Conservation (phyloP, 441 rosid species). For the Brassica balearica region DNA sequence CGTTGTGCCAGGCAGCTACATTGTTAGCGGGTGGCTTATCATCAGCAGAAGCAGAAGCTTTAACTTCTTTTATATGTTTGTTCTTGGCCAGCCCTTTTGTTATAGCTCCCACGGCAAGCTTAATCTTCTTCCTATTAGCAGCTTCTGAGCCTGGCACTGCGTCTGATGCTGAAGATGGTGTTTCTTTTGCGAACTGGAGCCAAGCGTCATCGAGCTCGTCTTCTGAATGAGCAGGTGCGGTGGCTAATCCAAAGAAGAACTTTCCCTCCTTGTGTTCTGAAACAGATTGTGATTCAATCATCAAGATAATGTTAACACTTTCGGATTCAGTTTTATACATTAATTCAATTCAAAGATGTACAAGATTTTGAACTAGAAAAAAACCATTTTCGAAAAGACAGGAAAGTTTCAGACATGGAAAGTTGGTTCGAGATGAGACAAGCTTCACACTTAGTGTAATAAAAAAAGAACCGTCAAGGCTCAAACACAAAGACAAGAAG, state of each 20-base stretch:
- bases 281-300: constrained; percentile 15
- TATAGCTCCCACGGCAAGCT: constrained; percentile 90
- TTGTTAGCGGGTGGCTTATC: constrained; percentile 63
- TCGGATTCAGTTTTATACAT: background rate
- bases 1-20: constrained; percentile 96
- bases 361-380: no score
- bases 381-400: no score
- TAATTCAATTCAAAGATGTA: background rate
- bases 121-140: constrained; percentile 57
- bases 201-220: constrained; percentile 92
- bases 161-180: constrained; percentile 30
- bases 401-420: no score
- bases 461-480: no score
- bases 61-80: constrained; percentile 48
- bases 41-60: constrained; percentile 30
- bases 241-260: constrained; percentile 97
- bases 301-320: background rate
- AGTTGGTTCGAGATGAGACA: no score
- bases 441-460: no score
- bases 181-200: constrained; percentile 85
- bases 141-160: constrained; percentile 56
- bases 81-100: constrained; percentile 76
- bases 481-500: no score
- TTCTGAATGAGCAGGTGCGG: constrained; percentile 96
- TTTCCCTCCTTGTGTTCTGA: constrained; percentile 39